Base-by-base conservation (phyloP, 768 basidiomycete species). In the Leucosporidium scottii region DNA sequence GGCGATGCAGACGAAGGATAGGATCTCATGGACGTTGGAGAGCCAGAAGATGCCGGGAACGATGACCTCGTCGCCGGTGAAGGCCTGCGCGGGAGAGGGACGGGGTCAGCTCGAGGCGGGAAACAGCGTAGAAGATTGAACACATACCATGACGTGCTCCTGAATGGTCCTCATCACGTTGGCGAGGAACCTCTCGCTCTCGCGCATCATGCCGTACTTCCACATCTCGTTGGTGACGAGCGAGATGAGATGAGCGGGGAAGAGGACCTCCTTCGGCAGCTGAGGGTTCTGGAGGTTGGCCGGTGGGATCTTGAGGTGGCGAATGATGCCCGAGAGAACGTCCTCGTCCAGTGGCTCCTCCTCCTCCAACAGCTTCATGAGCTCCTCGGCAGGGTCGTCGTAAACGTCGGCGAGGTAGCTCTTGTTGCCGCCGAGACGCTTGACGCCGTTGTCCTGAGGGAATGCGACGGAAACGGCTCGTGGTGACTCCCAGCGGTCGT, bases 221-320 rank as follows among this genome's bases (percentile, higher is more conserved):
- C 96, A 98, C 96, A 99, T 99, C 79, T 98, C 96, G 78, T 99
- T 99, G n/a, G 93, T 94, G 72, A 96, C 87, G 57, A 98, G 81
- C 77, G 90, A 91, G 79, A 99, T 98, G 67, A 99, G 85, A 78
- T 98, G 97, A 30, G 96, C 93, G 17, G 96, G 96, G 87, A 99
- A 99, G 51, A 99, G 83, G 62, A 99, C 93, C 78, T 99, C 96
- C 79, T 97, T 97, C 69, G 91, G 87, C 25, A 88, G 86, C n/a
- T 93, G 90, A 1, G 93, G 90, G 75, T 89, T 94, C 56, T 88
- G 88, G 54, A 91, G 81, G 75, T 87, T 93, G 1, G 94, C 91
- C 31, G 87, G 84, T 39, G 93, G 92, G 62, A 97, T 93, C 81
- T 93, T 96, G 74, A 99, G 81, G 49, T 91, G 87, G 56, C 90